Percentiles rank a stretch among this genome's conserved stretches.
These are phyloP conservation scores for Talaromyces atroroseus DNA, from an alignment of 2,329 filamentous ascomycete species.

Conservation along the genomic window DNA sequence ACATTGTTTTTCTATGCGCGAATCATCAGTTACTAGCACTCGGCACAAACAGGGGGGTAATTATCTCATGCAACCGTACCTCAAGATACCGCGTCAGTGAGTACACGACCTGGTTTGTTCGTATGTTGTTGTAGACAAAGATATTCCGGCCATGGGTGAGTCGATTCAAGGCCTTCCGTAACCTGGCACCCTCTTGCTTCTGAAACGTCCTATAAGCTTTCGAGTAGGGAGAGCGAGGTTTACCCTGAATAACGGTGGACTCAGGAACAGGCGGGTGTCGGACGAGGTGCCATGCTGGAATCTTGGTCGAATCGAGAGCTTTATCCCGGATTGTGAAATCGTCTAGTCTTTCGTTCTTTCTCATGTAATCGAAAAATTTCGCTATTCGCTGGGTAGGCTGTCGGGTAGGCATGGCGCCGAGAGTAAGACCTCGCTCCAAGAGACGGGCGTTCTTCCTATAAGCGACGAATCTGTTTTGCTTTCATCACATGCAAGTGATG, in stretches of 20 bases:
- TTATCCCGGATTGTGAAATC: slow-evolving; percentile 5
- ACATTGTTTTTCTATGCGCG: slow-evolving; percentile 44
- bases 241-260: slow-evolving; percentile 37
- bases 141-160: slow-evolving; percentile 54
- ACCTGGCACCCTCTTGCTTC: slow-evolving; percentile 33
- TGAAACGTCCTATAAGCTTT: slow-evolving; percentile 39
- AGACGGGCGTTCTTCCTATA: not conserved
- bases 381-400: slow-evolving; percentile 4
- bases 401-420: slow-evolving; percentile 5
- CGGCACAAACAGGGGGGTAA: not conserved
- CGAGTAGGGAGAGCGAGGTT: slow-evolving; percentile 32
- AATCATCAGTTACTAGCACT: not conserved
- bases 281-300: slow-evolving; percentile 32
- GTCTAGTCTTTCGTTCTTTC: not conserved
- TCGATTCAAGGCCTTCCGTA: slow-evolving; percentile 43
- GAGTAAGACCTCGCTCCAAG: not conserved
- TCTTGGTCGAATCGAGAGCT: slow-evolving; percentile 35
- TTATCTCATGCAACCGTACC: slow-evolving; percentile 32
- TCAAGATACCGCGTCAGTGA: slow-evolving; percentile 53
- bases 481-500: not conserved
- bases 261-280: slow-evolving; percentile 32
- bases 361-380: slow-evolving; percentile 10
- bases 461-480: not conserved
- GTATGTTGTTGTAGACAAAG: slow-evolving; percentile 57
- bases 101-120: slow-evolving; percentile 61